These are phyloP conservation scores for Wallacemonas sp. DNA, from an alignment of 208 protist species.

Conservation along the genomic window DNA sequence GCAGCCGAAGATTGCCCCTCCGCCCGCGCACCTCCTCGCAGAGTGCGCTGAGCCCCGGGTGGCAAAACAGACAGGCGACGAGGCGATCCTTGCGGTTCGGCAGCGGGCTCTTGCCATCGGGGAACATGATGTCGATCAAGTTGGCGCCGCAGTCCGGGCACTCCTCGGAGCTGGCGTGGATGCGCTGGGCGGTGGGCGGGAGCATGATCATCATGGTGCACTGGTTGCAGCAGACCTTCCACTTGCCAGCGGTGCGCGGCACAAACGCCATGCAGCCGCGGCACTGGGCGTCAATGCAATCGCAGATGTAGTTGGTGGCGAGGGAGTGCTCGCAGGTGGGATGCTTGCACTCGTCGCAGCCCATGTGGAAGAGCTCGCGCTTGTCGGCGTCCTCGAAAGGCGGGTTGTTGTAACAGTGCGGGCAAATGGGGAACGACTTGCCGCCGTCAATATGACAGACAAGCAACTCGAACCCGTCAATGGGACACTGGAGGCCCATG, in stretches of 20 bases:
- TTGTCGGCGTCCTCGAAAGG: conserved; percentile 80
- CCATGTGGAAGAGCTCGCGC: conserved; percentile 56
- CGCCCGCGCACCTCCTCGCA: conserved; percentile 79
- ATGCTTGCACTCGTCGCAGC: conserved; percentile 93
- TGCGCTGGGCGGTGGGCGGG: conserved; percentile 79
- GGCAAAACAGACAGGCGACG: conserved; percentile 80
- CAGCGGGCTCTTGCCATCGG: conserved; percentile 78
- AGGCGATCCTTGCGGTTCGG: conserved; percentile 75
- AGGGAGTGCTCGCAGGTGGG: conserved; percentile 90
- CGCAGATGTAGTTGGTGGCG: conserved; percentile 87
- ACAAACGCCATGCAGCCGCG: conserved; percentile 88
- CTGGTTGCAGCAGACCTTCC: conserved; percentile 88
- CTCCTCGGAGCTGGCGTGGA: conserved; percentile 75
- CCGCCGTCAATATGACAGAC: conserved; percentile 89
- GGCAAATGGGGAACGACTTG: conserved; percentile 92
- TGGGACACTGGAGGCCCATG: conserved; percentile 84
- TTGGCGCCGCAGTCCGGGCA: conserved; percentile 79
- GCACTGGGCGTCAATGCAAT: conserved; percentile 79
- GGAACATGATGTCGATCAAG: conserved; percentile 78
- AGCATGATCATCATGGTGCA: conserved; percentile 91
- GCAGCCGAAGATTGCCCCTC: conserved; percentile 60
- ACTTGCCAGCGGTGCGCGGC: conserved; percentile 80
- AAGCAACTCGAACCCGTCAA: conserved; percentile 94
- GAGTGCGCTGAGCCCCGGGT: conserved; percentile 51
- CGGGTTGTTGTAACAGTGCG: conserved; percentile 95